These are phyloP conservation scores for Danielia reshetovae DNA, from an alignment of 805 yeast genomes.

Conservation along the genomic window DNA sequence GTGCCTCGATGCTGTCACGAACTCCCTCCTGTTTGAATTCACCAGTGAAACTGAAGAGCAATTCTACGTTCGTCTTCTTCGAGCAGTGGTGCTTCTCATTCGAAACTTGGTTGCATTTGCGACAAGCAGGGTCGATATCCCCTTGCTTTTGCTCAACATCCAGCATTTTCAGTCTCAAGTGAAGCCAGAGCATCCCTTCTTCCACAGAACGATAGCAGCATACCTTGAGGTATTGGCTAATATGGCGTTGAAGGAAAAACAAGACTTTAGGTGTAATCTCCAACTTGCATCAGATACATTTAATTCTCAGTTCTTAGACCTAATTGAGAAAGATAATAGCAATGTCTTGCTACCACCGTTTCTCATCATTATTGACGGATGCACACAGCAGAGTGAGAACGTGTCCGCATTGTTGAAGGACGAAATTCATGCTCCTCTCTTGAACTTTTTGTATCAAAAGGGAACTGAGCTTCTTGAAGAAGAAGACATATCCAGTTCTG, in stretches of 20 bases:
- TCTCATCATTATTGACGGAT: constrained; percentile 2
- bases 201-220: constrained; percentile 7
- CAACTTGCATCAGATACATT: constrained; percentile 3
- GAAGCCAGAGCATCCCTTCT: constrained; percentile 1
- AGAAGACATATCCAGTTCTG: neutral
- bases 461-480: neutral
- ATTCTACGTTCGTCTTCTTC: constrained; percentile 28
- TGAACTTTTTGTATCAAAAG: constrained; percentile 2
- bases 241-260: constrained; percentile 2
- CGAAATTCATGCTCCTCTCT: neutral
- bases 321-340: neutral
- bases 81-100: constrained; percentile 47
- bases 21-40: constrained; percentile 7
- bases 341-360: constrained; percentile 7
- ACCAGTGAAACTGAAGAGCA: constrained; percentile 1
- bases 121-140: constrained; percentile 8
- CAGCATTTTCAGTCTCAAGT: constrained; percentile 5
- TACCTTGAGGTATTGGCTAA: constrained; percentile 15
- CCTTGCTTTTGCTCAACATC: constrained; percentile 7
- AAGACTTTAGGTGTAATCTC: constrained; percentile 1
- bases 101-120: constrained; percentile 40
- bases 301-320: constrained; percentile 1
- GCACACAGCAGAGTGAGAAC: neutral
- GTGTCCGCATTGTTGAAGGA: constrained; percentile 1
- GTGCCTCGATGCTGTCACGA: constrained; percentile 7